Percentiles rank a stretch among this genome's conserved stretches.
Evolutionary conservation across 805 yeast species (phyloP).

Genomic region (Ogataea ramenticola): DNA sequence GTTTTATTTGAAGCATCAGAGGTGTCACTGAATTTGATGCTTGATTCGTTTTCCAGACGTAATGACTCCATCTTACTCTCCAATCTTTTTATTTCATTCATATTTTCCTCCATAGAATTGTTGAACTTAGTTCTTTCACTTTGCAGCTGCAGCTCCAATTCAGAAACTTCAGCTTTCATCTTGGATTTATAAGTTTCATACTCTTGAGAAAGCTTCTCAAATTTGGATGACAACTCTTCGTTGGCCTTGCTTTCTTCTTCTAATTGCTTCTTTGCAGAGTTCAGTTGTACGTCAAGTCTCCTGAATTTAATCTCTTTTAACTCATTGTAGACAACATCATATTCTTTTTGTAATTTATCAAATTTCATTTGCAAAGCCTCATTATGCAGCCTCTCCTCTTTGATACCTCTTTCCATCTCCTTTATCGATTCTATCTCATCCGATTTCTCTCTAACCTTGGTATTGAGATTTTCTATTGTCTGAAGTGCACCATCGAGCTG

Average conservation of each 20-base stretch:
- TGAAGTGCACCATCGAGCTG: constrained; percentile 24
- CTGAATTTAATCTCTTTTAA: constrained; percentile 26
- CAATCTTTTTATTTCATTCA: constrained; percentile 45
- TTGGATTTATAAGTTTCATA: constrained; percentile 18
- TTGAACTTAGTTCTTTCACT: constrained; percentile 19
- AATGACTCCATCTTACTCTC: constrained; percentile 67
- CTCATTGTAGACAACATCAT: constrained; percentile 18
- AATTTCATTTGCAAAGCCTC: constrained; percentile 17
- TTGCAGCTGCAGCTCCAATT: constrained; percentile 23
- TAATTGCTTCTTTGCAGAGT: constrained; percentile 25
- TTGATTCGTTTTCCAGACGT: constrained; percentile 51
- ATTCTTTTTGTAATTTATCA: constrained; percentile 17
- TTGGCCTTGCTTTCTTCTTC: constrained; percentile 26
- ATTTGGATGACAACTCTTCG: constrained; percentile 13
- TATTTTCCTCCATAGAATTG: constrained; percentile 23
- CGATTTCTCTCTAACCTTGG: constrained; percentile 24
- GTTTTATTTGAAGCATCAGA: neutral
- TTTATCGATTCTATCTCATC: constrained; percentile 16
- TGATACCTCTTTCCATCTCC: constrained; percentile 15
- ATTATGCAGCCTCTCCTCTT: constrained; percentile 26
- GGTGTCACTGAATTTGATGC: neutral
- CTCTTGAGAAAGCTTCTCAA: constrained; percentile 14
- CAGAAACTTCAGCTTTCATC: constrained; percentile 13
- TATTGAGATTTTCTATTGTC: constrained; percentile 16
- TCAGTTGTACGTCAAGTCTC: constrained; percentile 25